phyloP scores from a whole-genome alignment of 176 grass and related monocot genomes.

The Avena atlantica region DNA sequence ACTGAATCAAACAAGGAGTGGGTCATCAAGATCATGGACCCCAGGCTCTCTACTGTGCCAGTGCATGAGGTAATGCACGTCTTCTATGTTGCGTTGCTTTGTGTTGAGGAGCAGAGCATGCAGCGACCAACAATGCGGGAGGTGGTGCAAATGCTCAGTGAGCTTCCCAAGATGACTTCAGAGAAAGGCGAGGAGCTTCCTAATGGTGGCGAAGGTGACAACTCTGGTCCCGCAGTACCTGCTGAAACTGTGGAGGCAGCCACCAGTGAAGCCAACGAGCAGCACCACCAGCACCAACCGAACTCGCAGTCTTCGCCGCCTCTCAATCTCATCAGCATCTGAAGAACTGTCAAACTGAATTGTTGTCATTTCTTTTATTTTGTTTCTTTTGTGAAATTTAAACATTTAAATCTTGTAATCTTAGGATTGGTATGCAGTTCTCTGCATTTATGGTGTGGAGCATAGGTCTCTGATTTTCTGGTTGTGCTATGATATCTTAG shows the following conservation, averaged over 20 bases:
- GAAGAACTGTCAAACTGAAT: conserved; percentile 34
- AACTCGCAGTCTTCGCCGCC: conserved; percentile 31
- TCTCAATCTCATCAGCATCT: conserved; percentile 81
- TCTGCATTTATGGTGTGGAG: conserved; percentile 30
- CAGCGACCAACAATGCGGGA: conserved; percentile 94
- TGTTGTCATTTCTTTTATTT: conserved; percentile 1
- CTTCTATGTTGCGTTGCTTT: conserved; percentile 86
- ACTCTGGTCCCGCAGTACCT: background rate
- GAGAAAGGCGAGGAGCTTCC: conserved; percentile 54
- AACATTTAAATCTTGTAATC: conserved; percentile 14
- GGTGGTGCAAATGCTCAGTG: conserved; percentile 89
- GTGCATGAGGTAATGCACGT: conserved; percentile 84
- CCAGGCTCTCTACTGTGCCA: conserved; percentile 73
- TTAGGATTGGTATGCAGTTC: conserved; percentile 37
- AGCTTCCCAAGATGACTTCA: conserved; percentile 55
- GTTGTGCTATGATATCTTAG: conserved; percentile 36
- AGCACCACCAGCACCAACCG: conserved; percentile 44
- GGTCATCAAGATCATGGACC: conserved; percentile 76
- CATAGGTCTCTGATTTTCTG: conserved; percentile 45
- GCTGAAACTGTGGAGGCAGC: conserved; percentile 36
- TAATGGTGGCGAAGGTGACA: conserved; percentile 17
- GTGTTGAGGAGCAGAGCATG: conserved; percentile 94
- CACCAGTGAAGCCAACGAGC: conserved; percentile 47
- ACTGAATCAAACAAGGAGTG: conserved; percentile 73
- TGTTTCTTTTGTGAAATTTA: conserved; percentile 2